These are phyloP conservation scores for Infundibulicybe gibba DNA, from an alignment of 768 basidiomycete species.

Conservation along the genomic window DNA sequence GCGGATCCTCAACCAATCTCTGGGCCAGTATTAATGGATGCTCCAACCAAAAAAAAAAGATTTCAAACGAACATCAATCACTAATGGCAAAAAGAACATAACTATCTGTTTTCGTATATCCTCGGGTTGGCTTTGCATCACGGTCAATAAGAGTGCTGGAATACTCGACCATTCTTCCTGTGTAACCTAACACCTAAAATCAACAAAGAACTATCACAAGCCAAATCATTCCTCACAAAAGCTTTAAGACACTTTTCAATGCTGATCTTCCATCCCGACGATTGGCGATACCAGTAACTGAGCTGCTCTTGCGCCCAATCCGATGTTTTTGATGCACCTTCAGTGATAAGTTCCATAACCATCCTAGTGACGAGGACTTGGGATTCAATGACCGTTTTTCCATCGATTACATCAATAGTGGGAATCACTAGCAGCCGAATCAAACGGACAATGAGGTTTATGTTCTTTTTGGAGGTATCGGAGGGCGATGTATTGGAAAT, in stretches of 20 bases:
- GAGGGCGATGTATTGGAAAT: conserved; percentile 10
- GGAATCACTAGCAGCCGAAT: conserved; percentile 46
- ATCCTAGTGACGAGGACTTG: conserved; percentile 37
- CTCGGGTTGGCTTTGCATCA: conserved; percentile 45
- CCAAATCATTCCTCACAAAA: conserved; percentile 29
- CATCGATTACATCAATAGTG: conserved; percentile 38
- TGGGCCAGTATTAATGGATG: conserved; percentile 16
- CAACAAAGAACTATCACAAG: background rate
- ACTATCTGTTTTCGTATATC: conserved; percentile 40
- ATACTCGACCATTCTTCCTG: conserved; percentile 39
- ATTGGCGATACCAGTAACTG: conserved; percentile 35
- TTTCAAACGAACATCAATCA: conserved; percentile 43
- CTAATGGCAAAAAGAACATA: conserved; percentile 34
- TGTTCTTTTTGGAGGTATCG: conserved; percentile 10
- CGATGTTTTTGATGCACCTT: conserved; percentile 17
- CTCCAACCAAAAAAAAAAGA: background rate
- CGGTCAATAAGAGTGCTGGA: conserved; percentile 32
- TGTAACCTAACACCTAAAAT: conserved; percentile 23
- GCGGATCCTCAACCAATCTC: conserved; percentile 54
- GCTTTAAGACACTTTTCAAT: conserved; percentile 37
- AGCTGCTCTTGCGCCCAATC: conserved; percentile 28
- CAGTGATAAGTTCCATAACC: conserved; percentile 35
- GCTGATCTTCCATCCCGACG: conserved; percentile 34
- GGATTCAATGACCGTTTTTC: conserved; percentile 24
- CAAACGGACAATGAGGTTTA: conserved; percentile 27